A percentile compares a stretch with the other conserved stretches of the same genome.
These are phyloP conservation scores for Malus hybrid DNA, from an alignment of 331 rosid genomes.

Conservation along the genomic window DNA sequence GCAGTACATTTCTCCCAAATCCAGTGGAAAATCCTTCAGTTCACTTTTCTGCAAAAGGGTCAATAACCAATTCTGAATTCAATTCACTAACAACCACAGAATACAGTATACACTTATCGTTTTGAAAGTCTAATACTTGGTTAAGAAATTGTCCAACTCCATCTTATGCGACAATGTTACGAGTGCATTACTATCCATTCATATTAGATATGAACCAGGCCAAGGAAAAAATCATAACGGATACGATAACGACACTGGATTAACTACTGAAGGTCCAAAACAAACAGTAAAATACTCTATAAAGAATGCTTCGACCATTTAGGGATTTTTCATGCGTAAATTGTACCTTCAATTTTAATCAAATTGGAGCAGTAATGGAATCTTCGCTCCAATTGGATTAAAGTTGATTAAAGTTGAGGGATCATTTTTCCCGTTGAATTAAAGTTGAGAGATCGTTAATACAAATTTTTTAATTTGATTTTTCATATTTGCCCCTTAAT, in stretches of 20 bases:
- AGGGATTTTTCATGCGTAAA: too few species aligned
- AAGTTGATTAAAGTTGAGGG: too few species aligned
- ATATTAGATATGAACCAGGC: not conserved
- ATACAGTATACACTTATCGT: too few species aligned
- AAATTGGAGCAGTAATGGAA: too few species aligned
- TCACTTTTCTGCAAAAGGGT: constrained; percentile 30
- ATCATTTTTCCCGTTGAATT: too few species aligned
- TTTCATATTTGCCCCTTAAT: too few species aligned
- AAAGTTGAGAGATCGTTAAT: too few species aligned
- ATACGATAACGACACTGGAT: not conserved
- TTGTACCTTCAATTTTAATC: too few species aligned
- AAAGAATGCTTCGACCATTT: not conserved
- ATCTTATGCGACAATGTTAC: not conserved
- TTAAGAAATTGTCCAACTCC: not conserved
- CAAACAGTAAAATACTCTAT: not conserved
- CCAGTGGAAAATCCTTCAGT: constrained; percentile 15
- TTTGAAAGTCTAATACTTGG: not conserved
- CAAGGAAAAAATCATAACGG: not conserved
- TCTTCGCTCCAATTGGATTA: too few species aligned
- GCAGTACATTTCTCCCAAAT: constrained; percentile 42
- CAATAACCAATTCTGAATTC: not conserved
- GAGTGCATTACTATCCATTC: not conserved
- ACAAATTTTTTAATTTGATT: too few species aligned
- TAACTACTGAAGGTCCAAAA: not conserved
- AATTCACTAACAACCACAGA: not conserved